Conservation (phyloP, 306 rosid species). For the Elaeagnus macrophylla region DNA sequence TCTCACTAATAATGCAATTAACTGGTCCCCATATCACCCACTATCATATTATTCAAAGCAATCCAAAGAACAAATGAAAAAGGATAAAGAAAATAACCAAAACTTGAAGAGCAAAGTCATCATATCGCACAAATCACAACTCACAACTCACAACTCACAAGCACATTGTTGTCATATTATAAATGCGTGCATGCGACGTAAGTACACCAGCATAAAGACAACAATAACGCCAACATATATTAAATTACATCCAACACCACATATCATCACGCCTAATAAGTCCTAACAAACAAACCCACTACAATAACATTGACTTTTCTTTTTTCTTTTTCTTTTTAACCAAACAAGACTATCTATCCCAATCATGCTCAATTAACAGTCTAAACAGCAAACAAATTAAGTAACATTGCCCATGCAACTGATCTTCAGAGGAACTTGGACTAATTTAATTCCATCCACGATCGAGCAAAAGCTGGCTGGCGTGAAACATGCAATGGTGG, state of each 20-base stretch:
- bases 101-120: slow-evolving; percentile 10
- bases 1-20: no score
- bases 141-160: slow-evolving; percentile 9
- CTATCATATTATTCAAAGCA: no score
- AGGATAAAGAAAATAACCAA: no score
- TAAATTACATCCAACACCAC: slow-evolving; percentile 36
- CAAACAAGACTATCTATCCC: not conserved
- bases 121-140: slow-evolving; percentile 17
- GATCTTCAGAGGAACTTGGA: no score
- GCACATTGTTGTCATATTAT: slow-evolving; percentile 45
- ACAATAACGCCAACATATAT: slow-evolving; percentile 31
- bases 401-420: no score
- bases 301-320: not conserved
- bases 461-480: no score
- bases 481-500: not conserved
- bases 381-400: not conserved
- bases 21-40: no score
- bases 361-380: no score
- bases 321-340: not conserved
- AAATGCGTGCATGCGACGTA: slow-evolving; percentile 73
- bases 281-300: slow-evolving; percentile 17
- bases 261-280: not conserved
- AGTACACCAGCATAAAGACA: slow-evolving; percentile 48
- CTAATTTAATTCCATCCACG: no score
- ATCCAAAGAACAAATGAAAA: no score